Evolutionary conservation across 2,329 filamentous ascomycete genomes (phyloP), one percentile per base, ranked within the genome.

Genomic region (Penicillium sp.): DNA sequence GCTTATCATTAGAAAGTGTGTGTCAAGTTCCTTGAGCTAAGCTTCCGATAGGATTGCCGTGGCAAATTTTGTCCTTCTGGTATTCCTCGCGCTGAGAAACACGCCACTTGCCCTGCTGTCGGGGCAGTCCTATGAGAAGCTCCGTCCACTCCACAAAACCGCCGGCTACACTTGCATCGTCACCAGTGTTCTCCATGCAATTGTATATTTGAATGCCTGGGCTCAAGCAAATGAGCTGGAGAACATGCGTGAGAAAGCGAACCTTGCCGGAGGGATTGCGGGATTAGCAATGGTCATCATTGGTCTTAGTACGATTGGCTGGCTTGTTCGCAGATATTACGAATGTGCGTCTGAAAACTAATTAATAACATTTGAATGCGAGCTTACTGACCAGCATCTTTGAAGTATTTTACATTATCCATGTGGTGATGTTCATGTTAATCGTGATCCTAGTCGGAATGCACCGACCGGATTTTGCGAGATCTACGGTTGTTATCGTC

Each of bases 21-120:
- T 7, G 10, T 17, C 14, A 11, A 2, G 2, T 17, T 25, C 3
- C 6, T 6, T 28, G 8, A 34, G 12, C 37, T 39, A 20, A 38
- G 15, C 17, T 22, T 17, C 22, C 25, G 45, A 28, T 57, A 84
- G 82, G 82, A 74, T 84, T 68, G 71, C 77, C 0, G 67, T 78
- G 12, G 74, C 68, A 35, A 87, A 87, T 64, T 69, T 85, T 34
- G 72, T 76, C 12, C 72, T 88, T 15, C 77, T 85, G 12, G 75
- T 85, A 12, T 82, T 86, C 51, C 73, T 88, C 15, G 78, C 81
- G 1, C 74, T 87, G 43, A 86, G 86, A 65, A 86, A 87, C 66
- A 87, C 84, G 0, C 85, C 84, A 0, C 69, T 87, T 17, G 81
- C 81, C 0, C 79, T 81, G 59, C 63, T 88, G 11, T 82, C 82